Conservation (phyloP, 768 basidiomycete species). For the Phlebiopsis flavidoalba region DNA sequence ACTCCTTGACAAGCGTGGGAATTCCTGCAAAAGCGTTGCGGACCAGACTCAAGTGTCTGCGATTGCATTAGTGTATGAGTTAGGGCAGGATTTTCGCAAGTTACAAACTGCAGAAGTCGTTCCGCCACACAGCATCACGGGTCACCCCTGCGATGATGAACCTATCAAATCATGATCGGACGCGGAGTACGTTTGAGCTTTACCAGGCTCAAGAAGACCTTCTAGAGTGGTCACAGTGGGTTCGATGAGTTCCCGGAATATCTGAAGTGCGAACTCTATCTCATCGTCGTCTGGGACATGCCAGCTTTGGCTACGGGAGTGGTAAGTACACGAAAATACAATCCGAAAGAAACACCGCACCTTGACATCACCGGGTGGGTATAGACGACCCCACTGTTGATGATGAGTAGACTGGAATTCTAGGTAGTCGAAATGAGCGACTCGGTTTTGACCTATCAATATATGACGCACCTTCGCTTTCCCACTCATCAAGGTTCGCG, state of each 20-base stretch:
- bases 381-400: constrained; percentile 76
- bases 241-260: constrained; percentile 63
- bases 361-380: constrained; percentile 62
- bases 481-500: constrained; percentile 74
- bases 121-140: constrained; percentile 67
- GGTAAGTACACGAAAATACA: neutral
- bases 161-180: neutral
- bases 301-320: constrained; percentile 59
- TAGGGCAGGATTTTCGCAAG: neutral
- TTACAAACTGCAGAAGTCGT: constrained; percentile 72
- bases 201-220: constrained; percentile 47
- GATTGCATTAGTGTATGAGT: neutral
- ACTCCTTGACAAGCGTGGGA: constrained; percentile 57
- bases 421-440: constrained; percentile 21
- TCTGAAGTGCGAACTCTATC: constrained; percentile 64
- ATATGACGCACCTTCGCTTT: constrained; percentile 50
- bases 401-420: constrained; percentile 70
- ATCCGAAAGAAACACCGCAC: constrained; percentile 30
- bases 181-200: constrained; percentile 14
- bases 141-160: constrained; percentile 29
- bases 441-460: neutral
- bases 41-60: constrained; percentile 64
- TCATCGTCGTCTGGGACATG: constrained; percentile 70
- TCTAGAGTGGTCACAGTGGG: constrained; percentile 58
- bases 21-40: constrained; percentile 74